These are phyloP conservation scores for Ustilago loliicola DNA, from an alignment of 1,284 basidiomycete genomes.

Conservation along the genomic window DNA sequence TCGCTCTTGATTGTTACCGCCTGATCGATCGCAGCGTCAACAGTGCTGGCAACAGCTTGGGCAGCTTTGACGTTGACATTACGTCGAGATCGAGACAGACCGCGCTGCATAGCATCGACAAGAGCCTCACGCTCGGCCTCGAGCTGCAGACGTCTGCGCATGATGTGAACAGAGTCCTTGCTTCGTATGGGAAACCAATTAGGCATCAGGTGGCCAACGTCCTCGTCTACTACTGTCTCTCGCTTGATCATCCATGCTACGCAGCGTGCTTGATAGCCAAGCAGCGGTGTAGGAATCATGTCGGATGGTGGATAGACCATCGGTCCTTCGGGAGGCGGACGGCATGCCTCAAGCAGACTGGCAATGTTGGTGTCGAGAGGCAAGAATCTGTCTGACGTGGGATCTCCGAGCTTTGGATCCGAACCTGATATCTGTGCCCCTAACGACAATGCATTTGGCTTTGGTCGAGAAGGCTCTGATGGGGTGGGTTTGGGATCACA, in stretches of 20 bases:
- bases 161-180: slow-evolving; percentile 24
- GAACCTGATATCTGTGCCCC: slow-evolving; percentile 20
- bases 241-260: slow-evolving; percentile 51
- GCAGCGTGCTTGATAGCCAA: slow-evolving; percentile 51
- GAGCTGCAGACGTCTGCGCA: slow-evolving; percentile 28
- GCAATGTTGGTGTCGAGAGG: slow-evolving; percentile 49
- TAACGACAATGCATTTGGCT: slow-evolving; percentile 14
- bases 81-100: slow-evolving; percentile 29
- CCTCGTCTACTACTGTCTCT: slow-evolving; percentile 42
- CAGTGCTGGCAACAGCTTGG: background rate
- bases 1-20: background rate
- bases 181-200: slow-evolving; percentile 47
- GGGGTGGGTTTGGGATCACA: background rate
- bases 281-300: slow-evolving; percentile 40
- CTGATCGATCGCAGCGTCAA: background rate
- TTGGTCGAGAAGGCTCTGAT: slow-evolving; percentile 12
- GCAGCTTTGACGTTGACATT: slow-evolving; percentile 33
- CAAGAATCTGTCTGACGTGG: slow-evolving; percentile 20
- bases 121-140: slow-evolving; percentile 35
- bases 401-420: slow-evolving; percentile 37
- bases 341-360: slow-evolving; percentile 50
- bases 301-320: slow-evolving; percentile 34
- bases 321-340: slow-evolving; percentile 35
- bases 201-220: slow-evolving; percentile 34
- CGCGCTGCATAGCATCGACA: slow-evolving; percentile 31